Base-by-base conservation (phyloP, 768 basidiomycete genomes). In the Cantharellus anzutake region DNA sequence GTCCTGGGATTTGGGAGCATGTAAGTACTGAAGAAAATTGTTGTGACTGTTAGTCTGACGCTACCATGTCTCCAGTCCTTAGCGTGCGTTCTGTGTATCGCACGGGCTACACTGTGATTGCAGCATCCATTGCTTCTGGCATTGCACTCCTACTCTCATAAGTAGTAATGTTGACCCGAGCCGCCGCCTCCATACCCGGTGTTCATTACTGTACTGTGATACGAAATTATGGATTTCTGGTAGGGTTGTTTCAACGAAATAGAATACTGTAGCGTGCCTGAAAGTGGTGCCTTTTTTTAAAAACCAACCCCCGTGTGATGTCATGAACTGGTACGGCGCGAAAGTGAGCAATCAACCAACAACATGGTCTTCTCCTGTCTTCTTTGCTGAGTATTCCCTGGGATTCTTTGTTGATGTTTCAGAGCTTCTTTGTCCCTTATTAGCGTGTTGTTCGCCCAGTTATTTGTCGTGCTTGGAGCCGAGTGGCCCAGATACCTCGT, bases 1-100 rank as follows among this genome's bases (percentile, higher is more conserved):
- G 66, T 70, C 72, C 41, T 98, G 94, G 94, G 94, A 97, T 72
- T 71, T 78, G 68, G 82, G 83, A 61, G 85, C 83, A 75, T 83
- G 94, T 97, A 66, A 65, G 92, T 80, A 37, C 35, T 55, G 38
- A 55, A 14, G 44, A 48, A 1, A 29, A 48, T 48, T 11, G 29
- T 48, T 11, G 29, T 48, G 44, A 48, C 29, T 48, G 11, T 48
- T 48, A 11, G 11, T 48, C 44, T 29, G 11, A 29, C 20, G 20
- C 20, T 29, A 11, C 44, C 29, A 11, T 11, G 29, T 48, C 44
- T 37, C 7, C 7, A 97, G 93, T 90, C 72, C 70, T 89, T 68
- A 79, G 74, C 50, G 73, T 96, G 62, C 91, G 86, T 69, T 82
- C 83, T 14, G 83, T 80, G 4, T 96, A 94, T 70, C 69, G 70